phyloP scores from a whole-genome alignment of 75 land plant species.

The Chamaecyparis obtusa region DNA sequence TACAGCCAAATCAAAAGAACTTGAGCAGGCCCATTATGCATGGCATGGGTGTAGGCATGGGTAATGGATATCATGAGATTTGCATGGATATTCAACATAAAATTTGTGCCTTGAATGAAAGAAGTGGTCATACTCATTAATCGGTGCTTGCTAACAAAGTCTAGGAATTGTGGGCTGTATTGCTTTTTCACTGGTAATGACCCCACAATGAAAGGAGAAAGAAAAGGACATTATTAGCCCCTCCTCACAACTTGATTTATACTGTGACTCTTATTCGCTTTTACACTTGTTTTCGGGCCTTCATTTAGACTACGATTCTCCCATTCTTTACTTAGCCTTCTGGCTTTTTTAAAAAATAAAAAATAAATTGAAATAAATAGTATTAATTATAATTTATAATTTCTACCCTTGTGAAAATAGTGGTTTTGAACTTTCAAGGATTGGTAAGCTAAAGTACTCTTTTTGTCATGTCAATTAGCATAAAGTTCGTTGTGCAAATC shows the following conservation, averaged over 20 bases:
- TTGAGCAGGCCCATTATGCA: too few relatives aligned
- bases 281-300: too few relatives aligned
- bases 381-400: too few relatives aligned
- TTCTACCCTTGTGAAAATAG: too few relatives aligned
- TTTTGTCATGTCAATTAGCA: too few relatives aligned
- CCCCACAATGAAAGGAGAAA: background rate
- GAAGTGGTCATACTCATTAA: background rate
- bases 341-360: too few relatives aligned
- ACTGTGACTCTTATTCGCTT: background rate
- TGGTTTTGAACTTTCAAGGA: too few relatives aligned
- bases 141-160: background rate
- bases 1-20: background rate
- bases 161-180: background rate
- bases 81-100: constrained; percentile 5
- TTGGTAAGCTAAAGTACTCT: too few relatives aligned
- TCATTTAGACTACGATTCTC: too few relatives aligned
- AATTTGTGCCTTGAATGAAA: background rate
- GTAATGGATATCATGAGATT: background rate
- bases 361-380: too few relatives aligned
- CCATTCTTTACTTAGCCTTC: too few relatives aligned
- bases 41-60: constrained; percentile 6
- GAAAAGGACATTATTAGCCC: background rate
- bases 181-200: background rate
- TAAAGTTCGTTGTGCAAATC: too few relatives aligned
- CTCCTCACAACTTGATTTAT: background rate